phyloP scores from a whole-genome alignment of 306 rosid species.

The Elaeagnus macrophylla region DNA sequence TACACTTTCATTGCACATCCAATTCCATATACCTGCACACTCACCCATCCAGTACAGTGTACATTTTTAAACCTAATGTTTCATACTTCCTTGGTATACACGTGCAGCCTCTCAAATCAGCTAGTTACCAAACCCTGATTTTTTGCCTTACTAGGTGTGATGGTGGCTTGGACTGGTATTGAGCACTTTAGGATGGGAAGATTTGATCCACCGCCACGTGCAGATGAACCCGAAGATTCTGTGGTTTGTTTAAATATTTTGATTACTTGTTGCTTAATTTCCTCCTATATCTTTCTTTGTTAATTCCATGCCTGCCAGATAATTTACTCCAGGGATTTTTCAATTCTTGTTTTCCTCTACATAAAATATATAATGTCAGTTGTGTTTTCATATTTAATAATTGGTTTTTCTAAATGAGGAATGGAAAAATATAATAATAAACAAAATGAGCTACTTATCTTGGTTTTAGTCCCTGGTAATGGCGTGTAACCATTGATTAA shows the following conservation, averaged over 20 bases:
- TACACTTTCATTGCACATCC: too few species aligned
- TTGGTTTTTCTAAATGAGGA: too few species aligned
- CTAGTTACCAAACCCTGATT: background rate
- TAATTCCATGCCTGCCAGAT: background rate
- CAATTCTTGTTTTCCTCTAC: too few species aligned
- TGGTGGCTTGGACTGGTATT: slow-evolving; percentile 99
- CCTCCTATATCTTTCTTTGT: background rate
- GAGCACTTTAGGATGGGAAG: slow-evolving; percentile 81
- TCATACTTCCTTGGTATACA: too few species aligned
- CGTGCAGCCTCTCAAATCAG: background rate
- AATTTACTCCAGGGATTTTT: background rate
- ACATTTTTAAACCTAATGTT: too few species aligned
- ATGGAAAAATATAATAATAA: too few species aligned
- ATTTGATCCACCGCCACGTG: slow-evolving; percentile 90
- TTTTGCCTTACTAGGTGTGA: slow-evolving; percentile 54
- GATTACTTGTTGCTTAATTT: background rate
- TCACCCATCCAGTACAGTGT: background rate
- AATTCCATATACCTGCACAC: background rate
- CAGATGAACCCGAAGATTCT: slow-evolving; percentile 73
- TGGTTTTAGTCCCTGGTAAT: too few species aligned
- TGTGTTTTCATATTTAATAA: too few species aligned
- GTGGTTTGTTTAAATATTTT: slow-evolving; percentile 39
- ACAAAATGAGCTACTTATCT: too few species aligned
- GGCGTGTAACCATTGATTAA: too few species aligned
- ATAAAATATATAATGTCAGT: too few species aligned